Evolutionary conservation across 371 early-diverging fungal species (phyloP), one percentile per base, ranked within the genome.

Genomic region (Syncephalastrum monosporum): DNA sequence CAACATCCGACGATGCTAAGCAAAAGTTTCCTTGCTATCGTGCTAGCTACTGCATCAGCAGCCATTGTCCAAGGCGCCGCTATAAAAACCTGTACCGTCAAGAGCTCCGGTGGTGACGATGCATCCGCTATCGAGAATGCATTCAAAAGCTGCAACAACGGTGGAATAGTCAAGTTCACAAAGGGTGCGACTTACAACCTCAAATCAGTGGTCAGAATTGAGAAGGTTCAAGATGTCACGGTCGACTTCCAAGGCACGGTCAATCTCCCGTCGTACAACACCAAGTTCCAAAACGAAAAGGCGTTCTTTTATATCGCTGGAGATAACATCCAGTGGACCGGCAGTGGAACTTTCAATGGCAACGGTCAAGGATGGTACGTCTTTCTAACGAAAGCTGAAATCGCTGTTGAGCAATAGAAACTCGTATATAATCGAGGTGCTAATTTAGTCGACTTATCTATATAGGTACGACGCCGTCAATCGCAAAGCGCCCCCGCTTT

Each of bases 351-450:
- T 15, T 56, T 64, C 38, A 59, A 61, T 21, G 72, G 72, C 46
- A 61, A 64, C 44, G 71, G 71, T 23, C 72, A 72, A 57, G 63
- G 53, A 7, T 72, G 72, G 72, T 72, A 60, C 47, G 54, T 27
- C 27, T 42, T 29, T 19, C 44, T 21, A 21, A 21, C 21, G 1
- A 25, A 33, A 47, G 50, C 8, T 10, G 8, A 33, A 33, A 10
- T 12, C 10, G 38, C 38, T 33, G 38, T 33, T 1, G 38, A 33
- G 10, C 38, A 33, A 12, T 10, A 33, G 10, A 2, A 33, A 10
- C 10, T 33, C 8, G 38, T 10, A 12, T 10, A 29, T 33, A 10
- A 10, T 12, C 7, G 7, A 33, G 8, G 10, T 33, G 38, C 8
- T 33, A 33, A 33, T 12, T 33, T 12, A 33, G 7, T 29, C 4